These are phyloP conservation scores for Galerina marginata DNA, from an alignment of 768 basidiomycete species.

Conservation along the genomic window DNA sequence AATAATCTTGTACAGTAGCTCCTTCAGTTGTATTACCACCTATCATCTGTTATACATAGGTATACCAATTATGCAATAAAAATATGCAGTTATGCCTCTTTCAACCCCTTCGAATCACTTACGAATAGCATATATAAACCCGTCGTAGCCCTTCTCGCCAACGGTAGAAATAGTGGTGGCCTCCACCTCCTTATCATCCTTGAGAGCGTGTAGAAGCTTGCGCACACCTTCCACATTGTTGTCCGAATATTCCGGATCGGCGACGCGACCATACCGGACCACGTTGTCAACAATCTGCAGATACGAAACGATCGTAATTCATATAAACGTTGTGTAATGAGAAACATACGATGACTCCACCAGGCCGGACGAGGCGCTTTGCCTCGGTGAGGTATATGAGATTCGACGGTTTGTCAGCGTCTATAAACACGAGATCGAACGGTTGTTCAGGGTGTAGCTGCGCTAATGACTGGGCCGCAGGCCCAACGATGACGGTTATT, in stretches of 20 bases:
- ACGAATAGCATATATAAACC: constrained; percentile 54
- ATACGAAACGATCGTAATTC: background rate
- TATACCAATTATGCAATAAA: constrained; percentile 11
- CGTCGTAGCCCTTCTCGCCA: constrained; percentile 59
- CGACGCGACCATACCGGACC: constrained; percentile 52
- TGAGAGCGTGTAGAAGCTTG: constrained; percentile 46
- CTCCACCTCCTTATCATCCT: constrained; percentile 56
- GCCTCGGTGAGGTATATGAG: constrained; percentile 62
- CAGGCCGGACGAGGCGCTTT: constrained; percentile 61
- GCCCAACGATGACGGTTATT: constrained; percentile 55
- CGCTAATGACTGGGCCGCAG: constrained; percentile 55
- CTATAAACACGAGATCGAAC: constrained; percentile 75
- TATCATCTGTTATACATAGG: background rate
- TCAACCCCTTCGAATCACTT: constrained; percentile 26
- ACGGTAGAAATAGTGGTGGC: constrained; percentile 55
- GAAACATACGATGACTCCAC: constrained; percentile 60
- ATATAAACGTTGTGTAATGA: background rate
- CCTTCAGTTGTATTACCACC: constrained; percentile 5
- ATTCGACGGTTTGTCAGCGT: constrained; percentile 69
- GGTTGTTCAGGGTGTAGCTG: constrained; percentile 51
- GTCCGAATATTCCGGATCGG: constrained; percentile 43
- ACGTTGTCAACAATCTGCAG: constrained; percentile 66
- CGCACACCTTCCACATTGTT: constrained; percentile 51
- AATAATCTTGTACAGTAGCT: constrained; percentile 2
- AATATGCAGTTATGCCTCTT: constrained; percentile 5